Base-by-base conservation (phyloP, 2,329 filamentous ascomycete species). In the Magnaporthiopsis poae region DNA sequence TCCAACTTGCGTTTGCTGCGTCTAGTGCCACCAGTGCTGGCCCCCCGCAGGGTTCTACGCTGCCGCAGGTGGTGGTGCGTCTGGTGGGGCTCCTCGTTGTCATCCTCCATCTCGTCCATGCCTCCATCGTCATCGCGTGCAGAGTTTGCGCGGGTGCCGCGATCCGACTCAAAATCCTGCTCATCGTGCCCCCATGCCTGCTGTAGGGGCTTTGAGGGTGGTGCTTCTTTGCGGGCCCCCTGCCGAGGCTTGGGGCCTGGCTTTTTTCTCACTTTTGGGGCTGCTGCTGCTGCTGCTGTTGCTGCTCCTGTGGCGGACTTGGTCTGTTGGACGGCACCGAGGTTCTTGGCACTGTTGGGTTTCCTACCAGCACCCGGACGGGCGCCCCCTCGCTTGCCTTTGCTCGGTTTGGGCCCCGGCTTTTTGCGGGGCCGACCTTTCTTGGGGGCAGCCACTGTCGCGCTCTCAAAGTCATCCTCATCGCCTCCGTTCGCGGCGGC, bases 101-200 rank as follows among this genome's bases (percentile, higher is more conserved):
- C 52, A 25, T 60, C 56, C n/a, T 60, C 63, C 18, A 27, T n/a
- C 13, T 60, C 27, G 18, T 39, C 52, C n/a, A 33, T 46, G 25
- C 31, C 29, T 18, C 68, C 66, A 27, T 72, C 72, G 9, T 71
- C 67, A 5, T 74, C 71, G 11, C 69, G 52, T 31, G 18, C 52
- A 15, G 56, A 65, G 18, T 64, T 27, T 12, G 62, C 21, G 46
- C 46, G 62, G 36, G 25, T 25, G 8, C 18, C 62, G 21, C 36
- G 25, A 18, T 59, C 62, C 2, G 62, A 31, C 25, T 64, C 62
- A 35, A 31, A n/a, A 29, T 52, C 62, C 39, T 15, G 5, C 12
- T 52, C 36, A 15, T n/a, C 31, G 61, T 12, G 31, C 31, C 25
- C 29, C 62, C 27, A 31, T 25, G 21, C 29, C 62, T 31, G 36